These are phyloP conservation scores for Cryptococcus wingfieldii DNA, from an alignment of 1,284 basidiomycete species.

Conservation along the genomic window DNA sequence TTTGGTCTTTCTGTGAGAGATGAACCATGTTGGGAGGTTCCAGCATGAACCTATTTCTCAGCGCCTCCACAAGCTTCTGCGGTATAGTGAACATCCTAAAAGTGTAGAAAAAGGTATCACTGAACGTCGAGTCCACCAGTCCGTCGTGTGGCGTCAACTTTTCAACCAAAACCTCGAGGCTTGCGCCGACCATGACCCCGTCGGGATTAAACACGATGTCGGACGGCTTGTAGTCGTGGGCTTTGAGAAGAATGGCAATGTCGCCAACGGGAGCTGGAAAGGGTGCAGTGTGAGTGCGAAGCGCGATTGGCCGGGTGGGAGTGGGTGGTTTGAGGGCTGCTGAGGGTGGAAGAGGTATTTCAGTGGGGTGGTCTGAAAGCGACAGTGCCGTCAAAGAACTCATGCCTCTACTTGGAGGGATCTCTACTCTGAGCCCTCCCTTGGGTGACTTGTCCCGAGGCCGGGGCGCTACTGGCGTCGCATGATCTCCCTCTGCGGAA, in stretches of 20 bases:
- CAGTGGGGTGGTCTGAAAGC: not conserved
- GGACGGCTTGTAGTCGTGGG: slow-evolving; percentile 55
- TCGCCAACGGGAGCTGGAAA: slow-evolving; percentile 14
- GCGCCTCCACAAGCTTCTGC: slow-evolving; percentile 64
- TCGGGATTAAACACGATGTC: slow-evolving; percentile 89
- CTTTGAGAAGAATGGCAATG: slow-evolving; percentile 42
- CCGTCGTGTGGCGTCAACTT: slow-evolving; percentile 95
- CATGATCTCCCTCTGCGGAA: not conserved
- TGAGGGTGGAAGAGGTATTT: not conserved
- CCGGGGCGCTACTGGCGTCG: not conserved
- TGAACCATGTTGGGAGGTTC: slow-evolving; percentile 41
- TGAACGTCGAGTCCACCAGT: slow-evolving; percentile 72
- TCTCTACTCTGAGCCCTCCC: not conserved
- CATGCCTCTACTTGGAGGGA: not conserved
- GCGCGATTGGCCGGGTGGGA: not conserved
- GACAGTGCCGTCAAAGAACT: not conserved
- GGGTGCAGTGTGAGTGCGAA: slow-evolving; percentile 9
- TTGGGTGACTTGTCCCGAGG: not conserved
- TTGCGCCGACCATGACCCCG: slow-evolving; percentile 84
- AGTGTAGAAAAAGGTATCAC: slow-evolving; percentile 87
- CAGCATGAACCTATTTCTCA: slow-evolving; percentile 79
- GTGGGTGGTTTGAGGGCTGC: not conserved
- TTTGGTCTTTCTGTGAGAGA: slow-evolving; percentile 55
- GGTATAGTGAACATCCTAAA: slow-evolving; percentile 92
- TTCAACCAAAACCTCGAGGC: slow-evolving; percentile 80